phyloP scores from a whole-genome alignment of 257 asterid genomes.

The Parsonsia alboflavescens region DNA sequence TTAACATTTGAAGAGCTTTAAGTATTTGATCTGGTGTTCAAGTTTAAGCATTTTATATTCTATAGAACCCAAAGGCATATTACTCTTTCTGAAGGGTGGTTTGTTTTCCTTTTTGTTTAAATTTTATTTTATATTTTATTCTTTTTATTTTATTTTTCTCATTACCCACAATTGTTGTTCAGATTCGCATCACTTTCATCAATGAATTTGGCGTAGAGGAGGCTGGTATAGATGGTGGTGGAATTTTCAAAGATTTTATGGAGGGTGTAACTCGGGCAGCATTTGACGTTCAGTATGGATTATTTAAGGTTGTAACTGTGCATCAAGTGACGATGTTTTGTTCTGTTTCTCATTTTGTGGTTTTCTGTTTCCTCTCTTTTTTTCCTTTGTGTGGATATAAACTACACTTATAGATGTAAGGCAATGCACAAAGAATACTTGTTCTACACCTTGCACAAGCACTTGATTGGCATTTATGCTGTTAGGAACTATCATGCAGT shows the following conservation, averaged over 20 bases:
- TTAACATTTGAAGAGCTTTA: background rate
- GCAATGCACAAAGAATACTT: background rate
- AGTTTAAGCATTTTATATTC: background rate
- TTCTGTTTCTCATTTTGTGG: background rate
- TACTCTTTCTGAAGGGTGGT: background rate
- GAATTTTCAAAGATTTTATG: slow-evolving; percentile 99
- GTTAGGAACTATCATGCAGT: background rate
- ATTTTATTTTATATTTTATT: no score
- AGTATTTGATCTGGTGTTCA: background rate
- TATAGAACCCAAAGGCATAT: background rate
- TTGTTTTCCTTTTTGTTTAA: background rate
- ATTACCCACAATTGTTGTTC: slow-evolving; percentile 16
- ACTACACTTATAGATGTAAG: slow-evolving; percentile 15
- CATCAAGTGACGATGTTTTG: background rate
- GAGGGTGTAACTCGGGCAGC: slow-evolving; percentile 86
- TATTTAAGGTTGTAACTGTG: slow-evolving; percentile 71
- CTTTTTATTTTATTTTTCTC: background rate
- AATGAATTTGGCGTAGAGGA: slow-evolving; percentile 98
- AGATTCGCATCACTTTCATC: slow-evolving; percentile 85
- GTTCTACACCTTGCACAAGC: background rate
- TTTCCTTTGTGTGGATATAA: background rate
- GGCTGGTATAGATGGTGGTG: slow-evolving; percentile 99
- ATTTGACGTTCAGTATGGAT: slow-evolving; percentile 93
- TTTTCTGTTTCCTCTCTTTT: background rate
- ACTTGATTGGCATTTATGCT: background rate